These are phyloP conservation scores for Chlorella sp. DNA, from an alignment of 139 green algal species.

Conservation along the genomic window DNA sequence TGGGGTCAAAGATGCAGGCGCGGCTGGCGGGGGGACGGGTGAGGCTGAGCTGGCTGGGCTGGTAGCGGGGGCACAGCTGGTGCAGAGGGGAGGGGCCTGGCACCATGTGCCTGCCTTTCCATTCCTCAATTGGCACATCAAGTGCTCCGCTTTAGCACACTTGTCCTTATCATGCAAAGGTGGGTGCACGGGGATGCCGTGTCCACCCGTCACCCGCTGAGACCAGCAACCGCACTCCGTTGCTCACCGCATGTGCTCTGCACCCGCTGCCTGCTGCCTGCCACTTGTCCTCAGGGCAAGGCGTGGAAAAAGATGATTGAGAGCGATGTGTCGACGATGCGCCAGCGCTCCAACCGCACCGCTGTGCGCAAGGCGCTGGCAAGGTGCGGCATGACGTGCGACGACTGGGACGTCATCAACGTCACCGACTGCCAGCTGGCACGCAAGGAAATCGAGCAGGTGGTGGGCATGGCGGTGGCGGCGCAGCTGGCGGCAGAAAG, in stretches of 20 bases:
- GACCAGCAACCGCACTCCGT: too few relatives aligned
- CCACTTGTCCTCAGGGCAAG: constrained; percentile 33
- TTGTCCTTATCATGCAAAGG: too few relatives aligned
- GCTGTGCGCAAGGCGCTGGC: constrained; percentile 44
- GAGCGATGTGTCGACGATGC: constrained; percentile 47
- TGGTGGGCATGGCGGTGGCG: constrained; percentile 50
- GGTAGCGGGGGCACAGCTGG: too few relatives aligned
- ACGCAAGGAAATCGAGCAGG: constrained; percentile 50
- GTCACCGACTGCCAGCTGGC: constrained; percentile 48
- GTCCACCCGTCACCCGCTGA: too few relatives aligned
- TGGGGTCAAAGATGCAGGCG: too few relatives aligned
- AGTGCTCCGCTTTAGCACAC: too few relatives aligned
- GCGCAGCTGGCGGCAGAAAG: constrained; percentile 18
- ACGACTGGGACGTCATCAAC: constrained; percentile 37
- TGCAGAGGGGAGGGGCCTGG: too few relatives aligned
- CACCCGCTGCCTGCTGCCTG: not conserved
- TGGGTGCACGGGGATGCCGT: too few relatives aligned
- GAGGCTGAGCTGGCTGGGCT: too few relatives aligned
- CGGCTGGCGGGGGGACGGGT: too few relatives aligned
- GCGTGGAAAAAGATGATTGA: constrained; percentile 65
- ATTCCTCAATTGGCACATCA: too few relatives aligned
- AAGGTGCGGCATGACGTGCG: constrained; percentile 43
- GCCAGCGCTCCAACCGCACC: constrained; percentile 48
- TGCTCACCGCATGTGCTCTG: not conserved
- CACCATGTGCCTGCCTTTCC: too few relatives aligned